A percentile compares a stretch with the other conserved stretches of the same genome.
phyloP scores from a whole-genome alignment of 2,329 filamentous ascomycete species.

The Hymenoscyphus linearis region DNA sequence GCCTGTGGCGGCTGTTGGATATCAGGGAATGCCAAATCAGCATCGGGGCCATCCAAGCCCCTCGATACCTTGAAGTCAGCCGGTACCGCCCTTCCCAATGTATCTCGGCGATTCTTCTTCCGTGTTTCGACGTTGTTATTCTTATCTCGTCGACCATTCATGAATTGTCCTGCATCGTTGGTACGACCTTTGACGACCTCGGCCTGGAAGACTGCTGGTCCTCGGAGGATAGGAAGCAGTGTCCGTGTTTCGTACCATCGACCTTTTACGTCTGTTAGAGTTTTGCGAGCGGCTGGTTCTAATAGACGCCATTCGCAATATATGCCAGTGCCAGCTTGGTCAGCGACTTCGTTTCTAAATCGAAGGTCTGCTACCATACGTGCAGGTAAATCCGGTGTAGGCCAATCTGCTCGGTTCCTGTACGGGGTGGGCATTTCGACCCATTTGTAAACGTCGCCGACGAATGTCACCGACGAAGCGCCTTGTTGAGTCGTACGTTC shows the following conservation, averaged over 20 bases:
- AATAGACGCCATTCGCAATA: slow-evolving; percentile 31
- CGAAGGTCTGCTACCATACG: slow-evolving; percentile 36
- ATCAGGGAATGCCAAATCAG: slow-evolving; percentile 29
- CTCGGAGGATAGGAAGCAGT: slow-evolving; percentile 38
- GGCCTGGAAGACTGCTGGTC: slow-evolving; percentile 31
- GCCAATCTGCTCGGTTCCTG: slow-evolving; percentile 33
- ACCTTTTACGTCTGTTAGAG: slow-evolving; percentile 47
- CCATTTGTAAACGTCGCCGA: slow-evolving; percentile 49
- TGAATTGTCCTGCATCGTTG: slow-evolving; percentile 38
- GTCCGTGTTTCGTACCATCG: slow-evolving; percentile 55
- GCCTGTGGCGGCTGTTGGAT: slow-evolving; percentile 3
- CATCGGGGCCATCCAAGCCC: slow-evolving; percentile 30
- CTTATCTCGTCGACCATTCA: slow-evolving; percentile 42
- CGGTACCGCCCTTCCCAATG: slow-evolving; percentile 33
- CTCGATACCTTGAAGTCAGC: slow-evolving; percentile 30
- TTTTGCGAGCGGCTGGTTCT: slow-evolving; percentile 27
- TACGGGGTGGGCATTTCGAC: slow-evolving; percentile 34
- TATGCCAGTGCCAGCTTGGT: slow-evolving; percentile 25
- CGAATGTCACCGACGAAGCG: slow-evolving; percentile 35
- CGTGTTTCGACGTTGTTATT: slow-evolving; percentile 26
- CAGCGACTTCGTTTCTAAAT: slow-evolving; percentile 45
- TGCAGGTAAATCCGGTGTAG: slow-evolving; percentile 41
- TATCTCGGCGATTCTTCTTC: slow-evolving; percentile 31
- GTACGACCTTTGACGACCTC: slow-evolving; percentile 33
- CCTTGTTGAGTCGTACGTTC: slow-evolving; percentile 24